These are phyloP conservation scores for Prunus dulcis DNA, from an alignment of 306 rosid genomes.

Conservation along the genomic window DNA sequence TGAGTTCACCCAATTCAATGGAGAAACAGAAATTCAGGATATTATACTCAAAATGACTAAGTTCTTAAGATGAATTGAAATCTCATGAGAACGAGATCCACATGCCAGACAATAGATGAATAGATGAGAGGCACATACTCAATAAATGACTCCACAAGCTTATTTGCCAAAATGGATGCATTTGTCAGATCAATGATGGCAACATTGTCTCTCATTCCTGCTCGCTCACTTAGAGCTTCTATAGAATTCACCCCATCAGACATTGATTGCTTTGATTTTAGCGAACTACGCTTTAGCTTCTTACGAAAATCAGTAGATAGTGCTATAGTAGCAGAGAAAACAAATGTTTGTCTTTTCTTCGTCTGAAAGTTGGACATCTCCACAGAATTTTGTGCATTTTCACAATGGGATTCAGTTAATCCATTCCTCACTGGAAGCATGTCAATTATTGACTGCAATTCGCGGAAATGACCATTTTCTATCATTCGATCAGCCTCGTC, in stretches of 20 bases:
- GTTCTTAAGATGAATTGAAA: neutral
- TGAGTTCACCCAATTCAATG: neutral
- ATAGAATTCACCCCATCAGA: constrained; percentile 73
- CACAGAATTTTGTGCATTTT: constrained; percentile 38
- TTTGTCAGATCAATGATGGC: constrained; percentile 88
- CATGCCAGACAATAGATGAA: constrained; percentile 17
- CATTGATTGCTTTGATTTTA: constrained; percentile 50
- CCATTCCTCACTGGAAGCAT: constrained; percentile 70
- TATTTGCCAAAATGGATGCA: constrained; percentile 65
- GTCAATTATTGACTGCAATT: constrained; percentile 89
- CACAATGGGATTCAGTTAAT: constrained; percentile 40
- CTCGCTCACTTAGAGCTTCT: constrained; percentile 79
- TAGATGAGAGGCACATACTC: constrained; percentile 52
- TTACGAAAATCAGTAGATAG: constrained; percentile 88
- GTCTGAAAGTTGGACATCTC: constrained; percentile 62
- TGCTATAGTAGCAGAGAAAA: constrained; percentile 91
- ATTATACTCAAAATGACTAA: neutral
- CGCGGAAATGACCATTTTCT: constrained; percentile 85
- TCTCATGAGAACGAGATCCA: constrained; percentile 17
- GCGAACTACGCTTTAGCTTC: constrained; percentile 71
- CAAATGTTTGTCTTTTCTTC: constrained; percentile 96
- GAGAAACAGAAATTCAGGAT: neutral
- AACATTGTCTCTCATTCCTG: constrained; percentile 87
- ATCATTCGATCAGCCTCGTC: constrained; percentile 99
- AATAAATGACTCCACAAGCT: constrained; percentile 88